These are phyloP conservation scores for Pythium utonaiense DNA, from an alignment of 352 stramenopile species.

Conservation along the genomic window DNA sequence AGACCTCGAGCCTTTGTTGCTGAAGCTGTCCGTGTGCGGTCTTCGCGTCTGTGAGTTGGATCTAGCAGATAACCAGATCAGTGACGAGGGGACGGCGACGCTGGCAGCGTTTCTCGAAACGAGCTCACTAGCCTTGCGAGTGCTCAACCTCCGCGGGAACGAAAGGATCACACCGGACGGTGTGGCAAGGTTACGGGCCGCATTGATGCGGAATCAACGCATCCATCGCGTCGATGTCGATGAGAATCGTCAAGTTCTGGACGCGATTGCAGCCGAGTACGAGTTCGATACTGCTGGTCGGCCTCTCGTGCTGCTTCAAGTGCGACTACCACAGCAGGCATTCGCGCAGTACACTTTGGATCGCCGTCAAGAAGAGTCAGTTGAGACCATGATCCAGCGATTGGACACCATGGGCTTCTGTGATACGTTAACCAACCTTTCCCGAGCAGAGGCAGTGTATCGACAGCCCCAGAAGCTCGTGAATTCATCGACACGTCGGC, in stretches of 20 bases:
- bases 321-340: slow-evolving; percentile 8
- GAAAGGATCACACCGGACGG: slow-evolving; percentile 31
- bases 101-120: slow-evolving; percentile 46
- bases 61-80: slow-evolving; percentile 36
- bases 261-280: slow-evolving; percentile 15
- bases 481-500: too few relatives aligned
- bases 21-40: slow-evolving; percentile 39
- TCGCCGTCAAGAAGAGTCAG: background rate
- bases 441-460: slow-evolving; percentile 9
- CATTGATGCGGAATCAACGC: slow-evolving; percentile 28
- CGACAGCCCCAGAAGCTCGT: background rate
- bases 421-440: background rate
- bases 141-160: slow-evolving; percentile 35
- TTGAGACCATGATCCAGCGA: slow-evolving; percentile 10
- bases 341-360: background rate
- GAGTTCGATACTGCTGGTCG: slow-evolving; percentile 20
- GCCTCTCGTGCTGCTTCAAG: slow-evolving; percentile 11
- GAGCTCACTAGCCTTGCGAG: slow-evolving; percentile 13
- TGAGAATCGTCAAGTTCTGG: slow-evolving; percentile 11
- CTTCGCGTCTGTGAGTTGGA: slow-evolving; percentile 31
- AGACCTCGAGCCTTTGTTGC: slow-evolving; percentile 35
- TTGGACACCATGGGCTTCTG: slow-evolving; percentile 15
- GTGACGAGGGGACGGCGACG: slow-evolving; percentile 34
- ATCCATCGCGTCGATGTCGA: slow-evolving; percentile 31
- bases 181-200: slow-evolving; percentile 27